phyloP scores from a whole-genome alignment of 805 yeast genomes.

The Candida railenensis region DNA sequence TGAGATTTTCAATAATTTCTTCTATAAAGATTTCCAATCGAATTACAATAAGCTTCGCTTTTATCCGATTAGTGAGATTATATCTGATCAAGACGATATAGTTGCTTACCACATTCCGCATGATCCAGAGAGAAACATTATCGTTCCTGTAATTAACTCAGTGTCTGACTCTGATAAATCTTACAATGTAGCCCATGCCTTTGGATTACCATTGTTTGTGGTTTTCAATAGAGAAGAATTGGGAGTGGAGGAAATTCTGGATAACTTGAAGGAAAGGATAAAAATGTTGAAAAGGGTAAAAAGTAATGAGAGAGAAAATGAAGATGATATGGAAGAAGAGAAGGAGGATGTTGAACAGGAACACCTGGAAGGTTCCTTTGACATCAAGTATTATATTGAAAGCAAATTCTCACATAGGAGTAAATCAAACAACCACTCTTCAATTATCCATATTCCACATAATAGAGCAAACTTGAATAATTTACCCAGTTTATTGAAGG shows the following conservation, averaged over 20 bases:
- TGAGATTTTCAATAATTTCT: conserved; percentile 58
- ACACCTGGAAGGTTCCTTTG: conserved; percentile 40
- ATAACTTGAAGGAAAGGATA: conserved; percentile 48
- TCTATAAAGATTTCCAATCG: conserved; percentile 67
- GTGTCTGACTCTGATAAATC: conserved; percentile 37
- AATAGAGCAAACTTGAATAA: conserved; percentile 40
- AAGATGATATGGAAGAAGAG: conserved; percentile 13
- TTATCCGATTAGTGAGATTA: conserved; percentile 66
- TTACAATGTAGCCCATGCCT: conserved; percentile 43
- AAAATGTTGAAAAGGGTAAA: conserved; percentile 19
- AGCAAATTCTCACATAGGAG: conserved; percentile 14
- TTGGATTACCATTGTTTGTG: conserved; percentile 79
- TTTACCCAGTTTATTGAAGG: conserved; percentile 29
- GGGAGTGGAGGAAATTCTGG: conserved; percentile 56
- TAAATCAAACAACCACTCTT: conserved; percentile 14
- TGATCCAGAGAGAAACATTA: conserved; percentile 36
- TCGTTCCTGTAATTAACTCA: conserved; percentile 60
- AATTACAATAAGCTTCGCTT: conserved; percentile 53
- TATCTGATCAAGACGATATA: conserved; percentile 60
- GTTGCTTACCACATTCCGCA: conserved; percentile 59
- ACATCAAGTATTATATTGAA: conserved; percentile 40
- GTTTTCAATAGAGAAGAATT: conserved; percentile 52
- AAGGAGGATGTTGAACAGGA: conserved; percentile 5
- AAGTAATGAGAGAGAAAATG: conserved; percentile 14
- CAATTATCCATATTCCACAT: conserved; percentile 44